phyloP scores from a whole-genome alignment of 139 green algal species.

The Closterium sp. region DNA sequence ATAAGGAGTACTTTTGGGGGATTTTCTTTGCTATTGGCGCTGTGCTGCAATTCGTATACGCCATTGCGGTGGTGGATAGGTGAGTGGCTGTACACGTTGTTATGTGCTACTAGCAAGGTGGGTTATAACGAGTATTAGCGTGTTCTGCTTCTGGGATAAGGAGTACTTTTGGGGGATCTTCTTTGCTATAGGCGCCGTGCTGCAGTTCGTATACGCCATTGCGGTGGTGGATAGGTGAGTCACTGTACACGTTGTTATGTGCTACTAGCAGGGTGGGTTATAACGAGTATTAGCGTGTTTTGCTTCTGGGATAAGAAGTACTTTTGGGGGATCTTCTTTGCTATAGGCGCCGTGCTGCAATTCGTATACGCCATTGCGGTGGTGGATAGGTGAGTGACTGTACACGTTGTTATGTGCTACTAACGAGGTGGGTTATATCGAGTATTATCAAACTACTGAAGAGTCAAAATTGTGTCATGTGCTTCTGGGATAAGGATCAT shows the following conservation, averaged over 20 bases:
- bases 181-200: constrained; percentile 14
- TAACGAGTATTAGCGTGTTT: constrained; percentile 21
- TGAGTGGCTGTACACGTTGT: not conserved
- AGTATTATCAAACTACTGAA: not conserved
- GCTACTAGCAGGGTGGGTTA: too few relatives aligned
- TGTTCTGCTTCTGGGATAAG: constrained; percentile 24
- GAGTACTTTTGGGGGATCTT: constrained; percentile 2
- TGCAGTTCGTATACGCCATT: too few relatives aligned
- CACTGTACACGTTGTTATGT: not conserved
- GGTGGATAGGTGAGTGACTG: constrained; percentile 19
- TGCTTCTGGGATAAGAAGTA: constrained; percentile 38
- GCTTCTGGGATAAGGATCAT: constrained; percentile 15
- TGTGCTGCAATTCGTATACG: constrained; percentile 38
- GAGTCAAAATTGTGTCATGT: not conserved
- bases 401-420: not conserved
- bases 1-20: constrained; percentile 31
- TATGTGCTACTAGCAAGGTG: not conserved
- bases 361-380: constrained; percentile 36
- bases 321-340: constrained; percentile 27
- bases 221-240: constrained; percentile 22
- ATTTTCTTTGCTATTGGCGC: constrained; percentile 24
- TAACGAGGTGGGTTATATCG: not conserved
- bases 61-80: constrained; percentile 32
- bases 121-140: not conserved
- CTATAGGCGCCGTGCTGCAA: constrained; percentile 33